Evolutionary conservation across 257 asterid species (phyloP).

Genomic region (Solanum bulbocastanum): DNA sequence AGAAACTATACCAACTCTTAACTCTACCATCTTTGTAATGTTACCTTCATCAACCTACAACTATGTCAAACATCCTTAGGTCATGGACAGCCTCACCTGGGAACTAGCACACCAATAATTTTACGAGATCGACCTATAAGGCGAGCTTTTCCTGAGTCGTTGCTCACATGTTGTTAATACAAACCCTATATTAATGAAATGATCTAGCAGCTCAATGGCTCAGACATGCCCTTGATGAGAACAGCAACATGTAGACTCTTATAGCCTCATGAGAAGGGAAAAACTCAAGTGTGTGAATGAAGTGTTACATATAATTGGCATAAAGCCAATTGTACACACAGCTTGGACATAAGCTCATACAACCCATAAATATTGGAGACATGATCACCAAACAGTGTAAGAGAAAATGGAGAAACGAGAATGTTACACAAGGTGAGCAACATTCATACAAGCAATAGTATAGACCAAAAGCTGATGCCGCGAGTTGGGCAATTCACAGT

Average conservation of each 20-base stretch:
- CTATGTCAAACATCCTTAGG: neutral
- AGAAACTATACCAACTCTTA: neutral
- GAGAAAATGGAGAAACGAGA: neutral
- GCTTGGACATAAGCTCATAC: neutral
- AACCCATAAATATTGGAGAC: neutral
- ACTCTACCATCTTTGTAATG: neutral
- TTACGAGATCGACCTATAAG: neutral
- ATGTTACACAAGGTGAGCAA: neutral
- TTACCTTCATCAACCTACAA: neutral
- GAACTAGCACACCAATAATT: neutral
- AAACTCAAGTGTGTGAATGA: neutral
- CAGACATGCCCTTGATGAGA: neutral
- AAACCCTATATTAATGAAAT: neutral
- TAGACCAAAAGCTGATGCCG: neutral
- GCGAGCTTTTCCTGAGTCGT: neutral
- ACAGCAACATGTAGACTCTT: neutral
- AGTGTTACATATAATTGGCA: neutral
- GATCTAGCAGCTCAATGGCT: neutral
- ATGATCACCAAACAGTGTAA: neutral
- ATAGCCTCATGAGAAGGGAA: neutral
- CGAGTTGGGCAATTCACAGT: neutral
- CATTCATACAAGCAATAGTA: neutral
- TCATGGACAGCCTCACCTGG: neutral
- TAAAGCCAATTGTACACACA: neutral
- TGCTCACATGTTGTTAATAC: neutral